A percentile compares a stretch with the other conserved stretches of the same genome.
phyloP scores from a whole-genome alignment of 768 basidiomycete genomes.

The Trametes sanguinea region DNA sequence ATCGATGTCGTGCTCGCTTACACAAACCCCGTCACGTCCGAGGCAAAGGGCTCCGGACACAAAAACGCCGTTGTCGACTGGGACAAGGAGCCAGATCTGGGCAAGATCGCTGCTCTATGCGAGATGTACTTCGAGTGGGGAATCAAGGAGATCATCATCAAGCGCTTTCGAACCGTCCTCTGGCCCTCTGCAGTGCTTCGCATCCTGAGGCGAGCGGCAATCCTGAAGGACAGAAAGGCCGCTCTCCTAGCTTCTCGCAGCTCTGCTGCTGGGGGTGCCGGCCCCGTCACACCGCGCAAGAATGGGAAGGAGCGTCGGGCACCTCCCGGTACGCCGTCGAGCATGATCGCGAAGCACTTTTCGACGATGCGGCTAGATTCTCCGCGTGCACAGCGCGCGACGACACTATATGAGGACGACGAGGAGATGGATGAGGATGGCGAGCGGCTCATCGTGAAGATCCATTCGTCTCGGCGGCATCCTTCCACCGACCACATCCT shows the following conservation, averaged over 20 bases:
- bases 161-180: conserved; percentile 79
- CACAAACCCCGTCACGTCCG: conserved; percentile 73
- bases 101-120: conserved; percentile 73
- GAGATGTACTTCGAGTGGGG: conserved; percentile 95
- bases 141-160: conserved; percentile 76
- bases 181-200: conserved; percentile 78
- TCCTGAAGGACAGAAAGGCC: conserved; percentile 46
- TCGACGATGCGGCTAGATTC: conserved; percentile 45
- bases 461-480: conserved; percentile 67
- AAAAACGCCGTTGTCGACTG: conserved; percentile 43
- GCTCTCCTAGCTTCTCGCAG: conserved; percentile 5
- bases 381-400: conserved; percentile 3
- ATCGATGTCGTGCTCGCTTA: conserved; percentile 78
- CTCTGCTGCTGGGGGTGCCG: background rate
- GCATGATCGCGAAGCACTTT: conserved; percentile 58
- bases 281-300: conserved; percentile 46
- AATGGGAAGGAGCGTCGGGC: conserved; percentile 28
- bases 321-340: conserved; percentile 42
- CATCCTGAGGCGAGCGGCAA: conserved; percentile 63
- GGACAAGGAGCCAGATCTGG: conserved; percentile 64
- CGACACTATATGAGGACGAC: conserved; percentile 21
- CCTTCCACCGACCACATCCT: conserved; percentile 67
- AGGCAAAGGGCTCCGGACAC: conserved; percentile 31
- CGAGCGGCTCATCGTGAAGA: conserved; percentile 57
- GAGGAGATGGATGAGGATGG: conserved; percentile 42